Evolutionary conservation across 106 monocot species (phyloP).

Genomic region (Chionographis japonica): DNA sequence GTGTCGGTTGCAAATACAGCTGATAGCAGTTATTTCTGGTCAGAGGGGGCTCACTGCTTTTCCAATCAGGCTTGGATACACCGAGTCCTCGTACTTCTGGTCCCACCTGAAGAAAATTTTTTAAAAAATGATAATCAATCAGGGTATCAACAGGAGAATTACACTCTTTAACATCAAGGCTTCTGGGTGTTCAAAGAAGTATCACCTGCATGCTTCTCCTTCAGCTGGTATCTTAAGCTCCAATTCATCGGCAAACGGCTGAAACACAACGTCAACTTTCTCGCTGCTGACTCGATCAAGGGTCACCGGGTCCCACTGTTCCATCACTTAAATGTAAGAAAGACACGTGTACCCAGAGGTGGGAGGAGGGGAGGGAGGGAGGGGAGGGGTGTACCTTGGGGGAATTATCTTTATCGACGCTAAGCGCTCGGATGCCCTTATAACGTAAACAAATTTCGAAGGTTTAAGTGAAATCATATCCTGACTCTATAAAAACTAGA

Average conservation of each 20-base stretch:
- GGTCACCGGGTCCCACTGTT: conserved; percentile 53
- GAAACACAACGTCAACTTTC: conserved; percentile 44
- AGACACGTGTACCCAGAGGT: background rate
- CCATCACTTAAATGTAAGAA: background rate
- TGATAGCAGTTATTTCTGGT: no score
- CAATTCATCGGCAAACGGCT: conserved; percentile 51
- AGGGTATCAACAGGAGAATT: background rate
- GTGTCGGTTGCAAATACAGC: no score
- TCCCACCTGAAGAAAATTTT: conserved; percentile 37
- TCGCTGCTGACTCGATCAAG: conserved; percentile 43
- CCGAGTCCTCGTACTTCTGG: conserved; percentile 58
- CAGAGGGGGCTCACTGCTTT: conserved; percentile 1
- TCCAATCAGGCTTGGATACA: conserved; percentile 27
- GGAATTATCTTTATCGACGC: conserved; percentile 86
- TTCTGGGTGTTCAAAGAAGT: background rate
- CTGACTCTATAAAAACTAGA: background rate
- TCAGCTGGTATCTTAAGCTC: conserved; percentile 47
- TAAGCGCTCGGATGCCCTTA: conserved; percentile 85
- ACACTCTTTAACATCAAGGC: background rate
- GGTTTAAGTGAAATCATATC: background rate
- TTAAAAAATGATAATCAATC: background rate
- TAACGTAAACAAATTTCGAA: background rate
- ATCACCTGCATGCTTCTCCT: conserved; percentile 44
- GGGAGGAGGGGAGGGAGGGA: conserved; percentile 11
- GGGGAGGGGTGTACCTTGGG: conserved; percentile 57